Percentiles rank a stretch among this genome's conserved stretches.
Evolutionary conservation across 192 early-diverging fungal genomes (phyloP).

Genomic region (Bifiguratus adelaidae): DNA sequence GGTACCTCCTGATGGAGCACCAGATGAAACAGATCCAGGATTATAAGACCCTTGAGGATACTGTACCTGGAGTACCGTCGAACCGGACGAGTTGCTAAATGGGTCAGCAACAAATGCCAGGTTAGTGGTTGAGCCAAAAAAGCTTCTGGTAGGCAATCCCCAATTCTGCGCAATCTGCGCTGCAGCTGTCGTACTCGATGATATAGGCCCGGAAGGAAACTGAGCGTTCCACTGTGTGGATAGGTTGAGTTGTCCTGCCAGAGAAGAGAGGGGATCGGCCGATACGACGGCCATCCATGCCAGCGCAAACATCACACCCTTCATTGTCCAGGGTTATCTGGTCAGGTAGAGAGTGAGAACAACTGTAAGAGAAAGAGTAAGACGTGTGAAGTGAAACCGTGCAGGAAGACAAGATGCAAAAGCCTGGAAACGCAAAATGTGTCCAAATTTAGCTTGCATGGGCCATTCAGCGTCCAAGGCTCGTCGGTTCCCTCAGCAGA

Average conservation of each 20-base stretch:
- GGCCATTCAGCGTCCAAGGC: too few relatives aligned
- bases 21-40: conserved; percentile 7
- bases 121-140: too few relatives aligned
- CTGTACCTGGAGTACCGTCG: conserved; percentile 15
- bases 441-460: too few relatives aligned
- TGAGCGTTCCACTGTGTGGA: conserved; percentile 11
- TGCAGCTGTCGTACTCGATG: neutral
- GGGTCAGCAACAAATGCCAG: conserved; percentile 23
- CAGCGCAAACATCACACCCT: too few relatives aligned
- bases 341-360: too few relatives aligned
- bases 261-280: neutral
- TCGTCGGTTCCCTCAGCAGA: too few relatives aligned
- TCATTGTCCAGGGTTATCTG: too few relatives aligned
- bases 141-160: neutral
- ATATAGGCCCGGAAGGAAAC: conserved; percentile 5
- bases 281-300: too few relatives aligned
- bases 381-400: too few relatives aligned
- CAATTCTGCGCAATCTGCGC: neutral
- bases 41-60: conserved; percentile 31
- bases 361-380: too few relatives aligned
- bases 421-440: too few relatives aligned
- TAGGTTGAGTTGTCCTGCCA: neutral
- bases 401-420: too few relatives aligned
- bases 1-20: conserved; percentile 15
- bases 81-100: conserved; percentile 2